Evolutionary conservation across 345 rosid genomes (phyloP).

Genomic region (Lagerstroemia speciosa): DNA sequence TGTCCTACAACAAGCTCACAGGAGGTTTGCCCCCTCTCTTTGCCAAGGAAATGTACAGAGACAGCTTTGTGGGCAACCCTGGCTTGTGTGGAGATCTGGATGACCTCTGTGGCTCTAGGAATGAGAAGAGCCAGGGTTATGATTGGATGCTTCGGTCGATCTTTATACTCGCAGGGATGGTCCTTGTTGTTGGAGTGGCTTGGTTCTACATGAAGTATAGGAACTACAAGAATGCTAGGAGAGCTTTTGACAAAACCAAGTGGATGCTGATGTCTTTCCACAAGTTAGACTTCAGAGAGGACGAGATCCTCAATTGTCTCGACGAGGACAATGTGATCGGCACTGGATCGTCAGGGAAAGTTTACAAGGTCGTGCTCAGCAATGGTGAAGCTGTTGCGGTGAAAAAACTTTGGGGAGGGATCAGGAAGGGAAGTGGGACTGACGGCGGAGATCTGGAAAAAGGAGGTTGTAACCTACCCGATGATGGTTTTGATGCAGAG

Average conservation of each 20-base stretch:
- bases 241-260: conserved; percentile 61
- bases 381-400: conserved; percentile 87
- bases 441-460: conserved; percentile 50
- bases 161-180: conserved; percentile 55
- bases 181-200: conserved; percentile 53
- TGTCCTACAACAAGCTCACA: conserved; percentile 58
- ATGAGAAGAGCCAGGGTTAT: conserved; percentile 44
- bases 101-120: conserved; percentile 46
- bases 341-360: conserved; percentile 81
- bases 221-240: conserved; percentile 50
- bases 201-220: conserved; percentile 82
- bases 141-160: conserved; percentile 66
- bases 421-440: conserved; percentile 31
- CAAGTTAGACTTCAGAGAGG: conserved; percentile 79
- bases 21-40: conserved; percentile 65
- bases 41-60: conserved; percentile 48
- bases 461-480: conserved; percentile 40
- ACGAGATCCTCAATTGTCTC: conserved; percentile 70
- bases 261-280: conserved; percentile 98
- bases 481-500: conserved; percentile 81
- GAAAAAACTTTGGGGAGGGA: conserved; percentile 76
- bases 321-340: conserved; percentile 95
- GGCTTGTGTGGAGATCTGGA: conserved; percentile 62
- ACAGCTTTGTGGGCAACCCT: conserved; percentile 71
- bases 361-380: conserved; percentile 77